These are phyloP conservation scores for Phytophthora hybrid DNA, from an alignment of 352 stramenopile genomes.

Conservation along the genomic window DNA sequence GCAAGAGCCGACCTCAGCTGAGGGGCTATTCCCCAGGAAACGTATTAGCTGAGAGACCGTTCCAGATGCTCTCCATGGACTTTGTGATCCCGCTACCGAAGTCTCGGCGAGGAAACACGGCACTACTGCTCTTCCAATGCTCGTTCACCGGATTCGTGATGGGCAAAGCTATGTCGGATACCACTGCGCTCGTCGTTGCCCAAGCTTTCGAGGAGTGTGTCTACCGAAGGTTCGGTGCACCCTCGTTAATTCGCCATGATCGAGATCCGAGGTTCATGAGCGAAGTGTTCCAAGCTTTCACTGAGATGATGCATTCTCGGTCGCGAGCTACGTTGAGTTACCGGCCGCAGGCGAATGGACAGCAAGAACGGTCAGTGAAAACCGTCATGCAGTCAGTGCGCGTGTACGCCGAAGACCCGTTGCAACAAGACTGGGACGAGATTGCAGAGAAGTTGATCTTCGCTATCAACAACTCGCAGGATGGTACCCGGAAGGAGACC, in stretches of 20 bases:
- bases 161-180: constrained; percentile 7
- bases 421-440: constrained; percentile 17
- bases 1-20: too few species aligned
- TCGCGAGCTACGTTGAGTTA: too few species aligned
- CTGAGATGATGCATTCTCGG: too few species aligned
- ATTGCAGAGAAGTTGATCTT: constrained; percentile 3
- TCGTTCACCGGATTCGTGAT: constrained; percentile 19
- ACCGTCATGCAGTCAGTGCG: constrained; percentile 5
- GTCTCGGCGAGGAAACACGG: constrained; percentile 4
- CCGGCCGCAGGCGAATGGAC: not conserved
- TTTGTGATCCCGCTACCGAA: constrained; percentile 12
- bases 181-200: not conserved
- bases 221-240: too few species aligned
- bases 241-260: too few species aligned
- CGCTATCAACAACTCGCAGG: constrained; percentile 2
- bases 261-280: too few species aligned
- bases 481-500: not conserved
- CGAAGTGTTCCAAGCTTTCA: too few species aligned
- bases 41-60: not conserved
- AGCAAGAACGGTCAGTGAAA: constrained; percentile 21
- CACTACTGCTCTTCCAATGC: constrained; percentile 11
- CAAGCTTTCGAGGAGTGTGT: not conserved
- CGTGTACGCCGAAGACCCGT: constrained; percentile 11
- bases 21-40: not conserved
- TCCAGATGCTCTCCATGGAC: constrained; percentile 21